Conservation (phyloP, 768 basidiomycete species). For the Tylopilus plumbeoviolaceoides region DNA sequence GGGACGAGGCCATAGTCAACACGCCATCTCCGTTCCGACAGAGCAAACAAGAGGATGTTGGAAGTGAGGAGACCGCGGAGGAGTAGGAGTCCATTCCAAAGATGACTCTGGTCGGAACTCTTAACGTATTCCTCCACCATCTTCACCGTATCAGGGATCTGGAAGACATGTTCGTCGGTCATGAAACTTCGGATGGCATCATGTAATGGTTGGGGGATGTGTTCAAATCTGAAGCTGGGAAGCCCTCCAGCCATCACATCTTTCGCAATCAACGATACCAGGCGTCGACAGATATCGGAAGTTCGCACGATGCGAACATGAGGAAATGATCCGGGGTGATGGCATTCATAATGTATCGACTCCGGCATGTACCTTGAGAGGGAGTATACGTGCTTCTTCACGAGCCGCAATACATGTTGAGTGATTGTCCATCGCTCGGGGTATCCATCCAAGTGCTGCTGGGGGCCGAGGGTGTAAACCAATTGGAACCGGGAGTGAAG, state of each 20-base stretch:
- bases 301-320: not conserved
- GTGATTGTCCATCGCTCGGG: constrained; percentile 31
- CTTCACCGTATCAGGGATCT: not conserved
- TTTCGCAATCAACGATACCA: not conserved
- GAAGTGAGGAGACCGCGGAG: not conserved
- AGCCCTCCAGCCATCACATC: not conserved
- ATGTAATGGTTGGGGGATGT: not conserved
- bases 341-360: not conserved
- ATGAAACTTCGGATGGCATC: not conserved
- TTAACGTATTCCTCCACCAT: not conserved
- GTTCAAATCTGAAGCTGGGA: not conserved
- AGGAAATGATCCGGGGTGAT: not conserved
- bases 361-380: not conserved
- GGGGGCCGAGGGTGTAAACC: constrained; percentile 30
- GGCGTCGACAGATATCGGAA: not conserved
- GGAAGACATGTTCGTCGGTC: not conserved
- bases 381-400: not conserved
- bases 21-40: not conserved
- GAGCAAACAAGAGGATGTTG: too few relatives aligned
- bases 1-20: not conserved
- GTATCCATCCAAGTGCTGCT: constrained; percentile 23
- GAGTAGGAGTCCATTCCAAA: not conserved
- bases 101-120: not conserved
- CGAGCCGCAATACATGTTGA: constrained; percentile 21
- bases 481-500: constrained; percentile 26